Evolutionary conservation across 2,329 filamentous ascomycete species (phyloP).

Genomic region (Trichoderma oligosporum): DNA sequence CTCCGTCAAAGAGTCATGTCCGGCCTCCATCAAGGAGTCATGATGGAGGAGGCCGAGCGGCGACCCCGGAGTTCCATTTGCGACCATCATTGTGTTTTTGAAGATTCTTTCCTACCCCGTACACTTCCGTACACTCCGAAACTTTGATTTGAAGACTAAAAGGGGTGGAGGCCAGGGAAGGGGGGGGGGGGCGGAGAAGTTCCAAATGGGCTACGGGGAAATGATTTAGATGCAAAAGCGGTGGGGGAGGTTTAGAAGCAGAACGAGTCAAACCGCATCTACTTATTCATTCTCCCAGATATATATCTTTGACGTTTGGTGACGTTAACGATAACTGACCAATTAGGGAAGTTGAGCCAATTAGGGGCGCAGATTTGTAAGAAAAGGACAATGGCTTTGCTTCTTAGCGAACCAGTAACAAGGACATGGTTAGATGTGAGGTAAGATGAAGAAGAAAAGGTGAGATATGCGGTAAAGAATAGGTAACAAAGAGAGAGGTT

Average conservation of each 20-base stretch:
- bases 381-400: background rate
- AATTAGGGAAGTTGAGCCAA: too few relatives aligned
- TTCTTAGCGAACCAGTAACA: background rate
- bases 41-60: background rate
- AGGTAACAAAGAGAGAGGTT: background rate
- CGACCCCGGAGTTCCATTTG: background rate
- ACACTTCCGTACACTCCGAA: background rate
- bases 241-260: too few relatives aligned
- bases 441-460: background rate
- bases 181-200: too few relatives aligned
- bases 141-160: background rate
- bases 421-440: background rate
- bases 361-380: background rate
- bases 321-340: conserved; percentile 11
- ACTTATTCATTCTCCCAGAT: background rate
- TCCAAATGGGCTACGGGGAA: background rate
- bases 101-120: background rate
- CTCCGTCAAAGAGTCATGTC: background rate
- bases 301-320: background rate
- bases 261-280: background rate
- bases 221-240: background rate
- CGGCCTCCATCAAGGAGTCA: background rate
- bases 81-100: background rate
- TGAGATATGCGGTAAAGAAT: background rate
- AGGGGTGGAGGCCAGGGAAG: too few relatives aligned